A percentile compares a stretch with the other conserved stretches of the same genome.
Conservation (phyloP, 1,284 basidiomycete species). For the Marasmius fiardii region DNA sequence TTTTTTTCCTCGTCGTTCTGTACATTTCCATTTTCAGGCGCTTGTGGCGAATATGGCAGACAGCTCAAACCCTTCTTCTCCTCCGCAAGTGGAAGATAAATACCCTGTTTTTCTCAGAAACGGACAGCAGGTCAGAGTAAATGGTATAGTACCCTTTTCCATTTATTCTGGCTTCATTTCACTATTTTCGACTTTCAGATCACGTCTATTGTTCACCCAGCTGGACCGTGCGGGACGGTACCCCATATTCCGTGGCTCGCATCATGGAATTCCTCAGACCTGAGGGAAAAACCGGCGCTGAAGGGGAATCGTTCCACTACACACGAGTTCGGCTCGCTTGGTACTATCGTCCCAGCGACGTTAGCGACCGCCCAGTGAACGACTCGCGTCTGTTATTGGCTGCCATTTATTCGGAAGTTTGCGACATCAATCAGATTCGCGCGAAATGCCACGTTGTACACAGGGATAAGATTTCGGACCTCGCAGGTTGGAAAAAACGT, state of each 20-base stretch:
- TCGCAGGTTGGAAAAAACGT: constrained; percentile 92
- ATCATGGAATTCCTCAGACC: constrained; percentile 91
- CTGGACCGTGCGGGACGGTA: constrained; percentile 88
- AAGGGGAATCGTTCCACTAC: constrained; percentile 59
- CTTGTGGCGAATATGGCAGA: background rate
- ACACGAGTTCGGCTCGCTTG: constrained; percentile 86
- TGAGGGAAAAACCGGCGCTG: constrained; percentile 35
- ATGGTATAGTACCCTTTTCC: constrained; percentile 49
- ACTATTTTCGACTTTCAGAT: constrained; percentile 48
- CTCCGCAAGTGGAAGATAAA: constrained; percentile 14
- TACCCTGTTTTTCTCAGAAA: constrained; percentile 63
- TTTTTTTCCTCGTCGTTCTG: constrained; percentile 19
- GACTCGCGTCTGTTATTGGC: constrained; percentile 90
- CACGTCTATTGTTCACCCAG: constrained; percentile 94
- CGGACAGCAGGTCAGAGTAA: constrained; percentile 77
- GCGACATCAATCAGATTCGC: constrained; percentile 88
- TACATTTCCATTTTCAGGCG: constrained; percentile 20
- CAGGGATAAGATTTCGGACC: constrained; percentile 90
- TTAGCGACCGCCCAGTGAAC: constrained; percentile 79
- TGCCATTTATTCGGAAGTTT: constrained; percentile 93
- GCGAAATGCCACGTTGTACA: constrained; percentile 92
- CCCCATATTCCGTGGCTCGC: constrained; percentile 89
- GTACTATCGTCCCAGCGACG: constrained; percentile 91
- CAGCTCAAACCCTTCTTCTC: constrained; percentile 23
- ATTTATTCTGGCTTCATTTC: constrained; percentile 18